Conservation (phyloP, 768 basidiomycete species). For the Tulasnella sp. region DNA sequence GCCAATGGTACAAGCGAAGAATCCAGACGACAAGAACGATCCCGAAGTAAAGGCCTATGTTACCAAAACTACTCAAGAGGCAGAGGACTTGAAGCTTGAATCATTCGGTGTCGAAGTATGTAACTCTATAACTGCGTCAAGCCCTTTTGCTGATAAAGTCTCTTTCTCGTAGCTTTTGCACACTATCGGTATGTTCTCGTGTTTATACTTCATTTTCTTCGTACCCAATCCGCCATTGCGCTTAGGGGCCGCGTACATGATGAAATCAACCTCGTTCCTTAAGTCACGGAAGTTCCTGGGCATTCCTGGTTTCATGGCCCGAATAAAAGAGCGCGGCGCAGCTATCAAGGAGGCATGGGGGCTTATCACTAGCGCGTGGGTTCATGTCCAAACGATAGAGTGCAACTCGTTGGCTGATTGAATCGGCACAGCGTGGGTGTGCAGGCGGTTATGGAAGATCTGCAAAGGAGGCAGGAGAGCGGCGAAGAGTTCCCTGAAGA, state of each 20-base stretch:
- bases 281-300: slow-evolving; percentile 89
- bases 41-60: slow-evolving; percentile 76
- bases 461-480: slow-evolving; percentile 81
- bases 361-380: slow-evolving; percentile 90
- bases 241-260: slow-evolving; percentile 69
- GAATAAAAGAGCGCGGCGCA: slow-evolving; percentile 87
- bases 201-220: not conserved
- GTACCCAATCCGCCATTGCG: not conserved
- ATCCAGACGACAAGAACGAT: slow-evolving; percentile 72
- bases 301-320: slow-evolving; percentile 86
- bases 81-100: slow-evolving; percentile 92
- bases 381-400: slow-evolving; percentile 20
- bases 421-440: slow-evolving; percentile 50
- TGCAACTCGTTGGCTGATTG: not conserved
- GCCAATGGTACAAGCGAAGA: slow-evolving; percentile 85
- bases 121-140: slow-evolving; percentile 5
- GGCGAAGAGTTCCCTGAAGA: slow-evolving; percentile 78
- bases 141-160: not conserved
- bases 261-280: slow-evolving; percentile 85
- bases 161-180: slow-evolving; percentile 58
- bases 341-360: slow-evolving; percentile 96
- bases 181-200: slow-evolving; percentile 49
- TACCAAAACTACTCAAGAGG: slow-evolving; percentile 67
- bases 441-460: slow-evolving; percentile 77
- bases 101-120: slow-evolving; percentile 92